phyloP scores from a whole-genome alignment of 2,329 filamentous ascomycete genomes.

The Arachnomyces sp. region DNA sequence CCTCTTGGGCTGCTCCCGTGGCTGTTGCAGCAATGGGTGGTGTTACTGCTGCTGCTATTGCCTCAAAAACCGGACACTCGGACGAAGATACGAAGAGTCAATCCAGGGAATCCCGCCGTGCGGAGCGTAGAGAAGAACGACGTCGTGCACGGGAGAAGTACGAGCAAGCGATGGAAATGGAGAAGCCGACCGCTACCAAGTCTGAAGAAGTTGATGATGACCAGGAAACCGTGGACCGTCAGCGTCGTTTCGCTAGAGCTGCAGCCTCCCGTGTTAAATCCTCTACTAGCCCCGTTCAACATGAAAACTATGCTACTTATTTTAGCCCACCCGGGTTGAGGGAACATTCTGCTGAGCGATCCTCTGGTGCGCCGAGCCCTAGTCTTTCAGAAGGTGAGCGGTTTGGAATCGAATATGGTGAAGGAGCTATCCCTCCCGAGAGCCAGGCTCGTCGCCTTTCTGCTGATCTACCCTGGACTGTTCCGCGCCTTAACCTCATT shows the following conservation, averaged over 20 bases:
- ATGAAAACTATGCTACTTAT: slow-evolving; percentile 38
- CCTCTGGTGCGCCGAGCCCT: slow-evolving; percentile 18
- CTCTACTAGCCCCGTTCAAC: slow-evolving; percentile 26
- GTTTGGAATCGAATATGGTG: too few species aligned
- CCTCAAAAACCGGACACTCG: slow-evolving; percentile 19
- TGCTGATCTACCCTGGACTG: slow-evolving; percentile 32
- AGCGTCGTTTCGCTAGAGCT: slow-evolving; percentile 22
- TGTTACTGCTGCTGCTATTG: slow-evolving; percentile 37
- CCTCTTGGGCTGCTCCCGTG: slow-evolving; percentile 31
- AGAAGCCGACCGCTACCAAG: slow-evolving; percentile 16
- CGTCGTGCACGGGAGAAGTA: slow-evolving; percentile 17
- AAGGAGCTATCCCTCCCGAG: too few species aligned
- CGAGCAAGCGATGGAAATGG: slow-evolving; percentile 17
- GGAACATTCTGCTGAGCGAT: slow-evolving; percentile 32
- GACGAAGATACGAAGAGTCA: slow-evolving; percentile 18
- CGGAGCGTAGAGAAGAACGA: slow-evolving; percentile 34
- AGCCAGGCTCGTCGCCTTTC: too few species aligned
- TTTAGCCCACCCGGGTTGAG: slow-evolving; percentile 35
- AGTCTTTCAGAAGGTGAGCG: slow-evolving; percentile 11
- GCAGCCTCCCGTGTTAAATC: slow-evolving; percentile 22
- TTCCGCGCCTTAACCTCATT: slow-evolving; percentile 51
- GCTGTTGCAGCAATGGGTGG: slow-evolving; percentile 46
- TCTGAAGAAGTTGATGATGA: slow-evolving; percentile 11
- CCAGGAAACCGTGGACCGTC: slow-evolving; percentile 10
- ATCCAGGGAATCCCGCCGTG: slow-evolving; percentile 18